Conservation (phyloP, 306 rosid species). For the Citrullus amarus region DNA sequence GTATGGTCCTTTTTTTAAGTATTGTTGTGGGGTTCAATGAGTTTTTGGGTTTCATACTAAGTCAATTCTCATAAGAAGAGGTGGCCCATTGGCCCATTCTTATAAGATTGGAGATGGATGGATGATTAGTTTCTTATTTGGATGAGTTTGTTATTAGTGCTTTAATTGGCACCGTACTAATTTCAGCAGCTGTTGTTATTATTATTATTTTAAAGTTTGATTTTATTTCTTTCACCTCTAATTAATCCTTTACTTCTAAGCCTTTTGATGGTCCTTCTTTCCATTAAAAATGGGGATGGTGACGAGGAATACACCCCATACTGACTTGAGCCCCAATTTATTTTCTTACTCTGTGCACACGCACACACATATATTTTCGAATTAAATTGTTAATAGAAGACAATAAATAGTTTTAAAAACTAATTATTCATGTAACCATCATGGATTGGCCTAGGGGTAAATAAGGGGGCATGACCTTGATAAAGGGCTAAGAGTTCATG, state of each 20-base stretch:
- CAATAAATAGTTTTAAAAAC: not conserved
- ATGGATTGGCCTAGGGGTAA: too few relatives aligned
- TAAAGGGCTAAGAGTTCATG: too few relatives aligned
- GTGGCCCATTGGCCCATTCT: not conserved
- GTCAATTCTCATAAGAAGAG: not conserved
- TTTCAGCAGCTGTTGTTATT: not conserved
- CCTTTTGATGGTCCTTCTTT: not conserved
- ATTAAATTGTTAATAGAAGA: not conserved
- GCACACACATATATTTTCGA: not conserved
- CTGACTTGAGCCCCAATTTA: not conserved
- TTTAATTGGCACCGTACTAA: not conserved
- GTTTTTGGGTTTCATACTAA: not conserved
- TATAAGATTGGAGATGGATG: not conserved
- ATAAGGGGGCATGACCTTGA: too few relatives aligned
- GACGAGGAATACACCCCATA: not conserved
- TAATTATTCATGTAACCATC: not conserved
- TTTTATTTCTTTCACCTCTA: not conserved
- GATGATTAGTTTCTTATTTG: not conserved
- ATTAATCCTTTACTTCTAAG: not conserved
- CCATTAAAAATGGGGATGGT: not conserved
- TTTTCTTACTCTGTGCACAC: not conserved
- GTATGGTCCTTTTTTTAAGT: not conserved
- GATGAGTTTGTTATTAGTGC: not conserved
- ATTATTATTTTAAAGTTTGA: not conserved
- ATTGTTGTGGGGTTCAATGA: constrained; percentile 4